Conservation (phyloP, 805 yeast genomes). For the Lachancea sp. region DNA sequence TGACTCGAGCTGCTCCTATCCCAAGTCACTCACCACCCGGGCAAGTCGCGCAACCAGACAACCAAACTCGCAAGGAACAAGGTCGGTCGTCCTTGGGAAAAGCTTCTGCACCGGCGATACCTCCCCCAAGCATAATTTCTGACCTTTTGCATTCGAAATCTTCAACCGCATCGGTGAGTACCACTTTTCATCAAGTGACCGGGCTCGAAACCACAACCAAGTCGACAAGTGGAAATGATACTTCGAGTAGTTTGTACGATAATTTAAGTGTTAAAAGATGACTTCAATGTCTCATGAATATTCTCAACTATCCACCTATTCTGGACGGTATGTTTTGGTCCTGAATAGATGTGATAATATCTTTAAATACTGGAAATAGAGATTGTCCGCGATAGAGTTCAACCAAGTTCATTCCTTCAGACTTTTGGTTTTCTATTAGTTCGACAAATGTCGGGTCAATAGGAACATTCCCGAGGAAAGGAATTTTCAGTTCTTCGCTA, state of each 20-base stretch:
- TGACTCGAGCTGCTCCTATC: too few species aligned
- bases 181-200: slow-evolving; percentile 6
- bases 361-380: slow-evolving; percentile 38
- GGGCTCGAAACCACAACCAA: background rate
- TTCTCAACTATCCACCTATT: background rate
- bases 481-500: slow-evolving; percentile 54
- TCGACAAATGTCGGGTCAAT: slow-evolving; percentile 90
- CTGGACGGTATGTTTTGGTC: slow-evolving; percentile 26
- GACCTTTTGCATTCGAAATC: background rate
- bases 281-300: background rate
- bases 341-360: slow-evolving; percentile 38
- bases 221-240: background rate
- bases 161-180: slow-evolving; percentile 3
- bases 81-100: background rate
- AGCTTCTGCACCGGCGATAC: background rate
- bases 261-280: slow-evolving; percentile 1
- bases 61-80: too few species aligned
- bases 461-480: slow-evolving; percentile 82
- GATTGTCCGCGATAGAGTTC: slow-evolving; percentile 33
- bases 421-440: slow-evolving; percentile 58
- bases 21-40: too few species aligned
- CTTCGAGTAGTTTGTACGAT: slow-evolving; percentile 1
- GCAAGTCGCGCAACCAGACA: too few species aligned
- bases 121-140: background rate
- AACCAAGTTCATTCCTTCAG: slow-evolving; percentile 27